Base-by-base conservation (phyloP, 805 yeast species). In the Priceomyces haplophilus region DNA sequence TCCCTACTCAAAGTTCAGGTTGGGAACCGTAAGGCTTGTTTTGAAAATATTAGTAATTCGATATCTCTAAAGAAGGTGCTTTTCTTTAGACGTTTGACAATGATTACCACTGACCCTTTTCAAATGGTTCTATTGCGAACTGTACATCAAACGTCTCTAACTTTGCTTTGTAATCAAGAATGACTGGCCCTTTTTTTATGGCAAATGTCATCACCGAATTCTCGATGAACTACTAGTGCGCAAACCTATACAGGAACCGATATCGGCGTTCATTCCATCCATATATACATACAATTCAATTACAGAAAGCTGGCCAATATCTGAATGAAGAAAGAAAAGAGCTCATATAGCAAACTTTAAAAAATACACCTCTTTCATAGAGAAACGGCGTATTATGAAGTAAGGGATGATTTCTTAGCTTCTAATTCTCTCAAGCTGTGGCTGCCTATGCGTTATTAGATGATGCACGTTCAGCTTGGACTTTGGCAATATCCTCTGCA, bases 401-500 rank as follows among this genome's bases (percentile, higher is more conserved):
- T 18, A 11, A 32, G 15, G n/a, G 35, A 18, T 32, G 13, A 32
- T n/a, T 32, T 32, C 20, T 12, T 32, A 15, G 35, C 35, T n/a
- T n/a, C n/a, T n/a, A n/a, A n/a, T n/a, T n/a, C n/a, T n/a, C n/a
- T n/a, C n/a, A n/a, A 32, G 24, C 8, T 27, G n/a, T 15, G 8
- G 31, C 6, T 11, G 31, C 31, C 13, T 34, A 23, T 15, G 16
- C 35, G 10, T 18, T 19, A 12, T 16, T 8, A 34, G 31, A 10
- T 5, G 31, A 10, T 11, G 56, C 54, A 41, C 55, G 62, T 52
- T 69, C 73, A 20, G 62, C 66, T 52, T 70, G 76, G 25, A 62
- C 62, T 45, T 61, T 62, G 38, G 73, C 74, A 45, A 71, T 65
- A 15, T 82, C 87, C 64, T 85, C 93, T 40, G 88, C 84, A 32